Evolutionary conservation across 805 yeast species (phyloP).

Genomic region (Starmerella stigmatis): DNA sequence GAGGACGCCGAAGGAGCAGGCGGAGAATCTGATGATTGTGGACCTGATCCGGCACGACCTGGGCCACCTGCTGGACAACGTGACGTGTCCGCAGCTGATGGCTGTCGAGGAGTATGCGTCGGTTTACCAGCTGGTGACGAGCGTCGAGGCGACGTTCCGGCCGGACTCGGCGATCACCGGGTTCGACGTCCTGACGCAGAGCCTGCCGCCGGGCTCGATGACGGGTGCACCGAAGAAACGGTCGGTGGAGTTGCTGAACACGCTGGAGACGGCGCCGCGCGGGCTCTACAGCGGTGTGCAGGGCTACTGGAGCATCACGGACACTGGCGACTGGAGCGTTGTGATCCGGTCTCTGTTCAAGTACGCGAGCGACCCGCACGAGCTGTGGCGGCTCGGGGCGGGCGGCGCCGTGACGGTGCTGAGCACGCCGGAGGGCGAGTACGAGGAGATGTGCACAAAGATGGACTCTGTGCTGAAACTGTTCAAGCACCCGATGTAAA

Average conservation of each 20-base stretch:
- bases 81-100: constrained; percentile 72
- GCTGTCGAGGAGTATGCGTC: constrained; percentile 83
- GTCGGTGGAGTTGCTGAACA: constrained; percentile 71
- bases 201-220: constrained; percentile 98
- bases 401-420: constrained; percentile 96
- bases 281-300: constrained; percentile 91
- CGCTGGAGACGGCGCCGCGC: constrained; percentile 47
- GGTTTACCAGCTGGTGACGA: constrained; percentile 85
- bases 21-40: constrained; percentile 94
- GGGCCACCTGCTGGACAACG: constrained; percentile 52
- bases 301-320: constrained; percentile 88
- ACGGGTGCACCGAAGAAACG: constrained; percentile 97
- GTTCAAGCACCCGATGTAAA: neutral
- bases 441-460: constrained; percentile 83
- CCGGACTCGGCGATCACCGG: constrained; percentile 41
- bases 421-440: constrained; percentile 73
- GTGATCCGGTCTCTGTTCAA: constrained; percentile 74
- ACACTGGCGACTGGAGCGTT: constrained; percentile 92
- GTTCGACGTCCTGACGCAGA: constrained; percentile 61
- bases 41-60: constrained; percentile 91
- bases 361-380: constrained; percentile 26
- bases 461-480: constrained; percentile 35
- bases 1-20: constrained; percentile 82
- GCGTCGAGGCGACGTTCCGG: constrained; percentile 54
- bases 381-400: constrained; percentile 80